Evolutionary conservation across 2,329 filamentous ascomycete species (phyloP).

Genomic region (Fusarium fracticaudum): DNA sequence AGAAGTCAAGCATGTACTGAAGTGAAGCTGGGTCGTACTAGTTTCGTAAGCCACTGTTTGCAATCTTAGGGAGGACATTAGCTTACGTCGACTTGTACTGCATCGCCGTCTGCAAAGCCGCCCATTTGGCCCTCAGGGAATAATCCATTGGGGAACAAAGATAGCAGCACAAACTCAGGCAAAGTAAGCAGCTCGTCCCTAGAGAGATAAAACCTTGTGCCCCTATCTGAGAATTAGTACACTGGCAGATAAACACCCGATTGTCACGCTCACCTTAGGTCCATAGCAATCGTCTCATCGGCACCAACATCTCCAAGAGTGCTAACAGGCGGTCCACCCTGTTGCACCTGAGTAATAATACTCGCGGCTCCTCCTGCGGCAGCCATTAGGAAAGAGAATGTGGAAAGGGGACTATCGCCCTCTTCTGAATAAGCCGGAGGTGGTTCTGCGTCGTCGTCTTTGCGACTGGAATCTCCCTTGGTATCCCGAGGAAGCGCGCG

Average conservation of each 20-base stretch:
- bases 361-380: slow-evolving; percentile 95
- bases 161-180: slow-evolving; percentile 95
- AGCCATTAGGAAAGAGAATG: slow-evolving; percentile 98
- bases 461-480: slow-evolving; percentile 78
- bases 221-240: slow-evolving; percentile 64
- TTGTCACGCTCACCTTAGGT: slow-evolving; percentile 76
- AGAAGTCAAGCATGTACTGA: slow-evolving; percentile 99
- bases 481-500: slow-evolving; percentile 82
- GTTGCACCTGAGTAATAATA: slow-evolving; percentile 99
- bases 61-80: neutral
- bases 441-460: slow-evolving; percentile 86
- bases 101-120: slow-evolving; percentile 89
- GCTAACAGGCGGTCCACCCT: slow-evolving; percentile 89
- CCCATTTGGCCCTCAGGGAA: slow-evolving; percentile 97
- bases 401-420: slow-evolving; percentile 89
- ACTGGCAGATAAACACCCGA: neutral
- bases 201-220: slow-evolving; percentile 91
- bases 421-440: slow-evolving; percentile 97
- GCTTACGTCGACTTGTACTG: slow-evolving; percentile 97
- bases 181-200: slow-evolving; percentile 94
- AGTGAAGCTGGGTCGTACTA: slow-evolving; percentile 97
- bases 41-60: slow-evolving; percentile 16
- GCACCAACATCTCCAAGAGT: slow-evolving; percentile 86
- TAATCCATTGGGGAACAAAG: slow-evolving; percentile 97
- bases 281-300: slow-evolving; percentile 94